Percentiles rank a stretch among this genome's conserved stretches.
phyloP scores from a whole-genome alignment of 768 basidiomycete species.

The Leccinum arenicola region DNA sequence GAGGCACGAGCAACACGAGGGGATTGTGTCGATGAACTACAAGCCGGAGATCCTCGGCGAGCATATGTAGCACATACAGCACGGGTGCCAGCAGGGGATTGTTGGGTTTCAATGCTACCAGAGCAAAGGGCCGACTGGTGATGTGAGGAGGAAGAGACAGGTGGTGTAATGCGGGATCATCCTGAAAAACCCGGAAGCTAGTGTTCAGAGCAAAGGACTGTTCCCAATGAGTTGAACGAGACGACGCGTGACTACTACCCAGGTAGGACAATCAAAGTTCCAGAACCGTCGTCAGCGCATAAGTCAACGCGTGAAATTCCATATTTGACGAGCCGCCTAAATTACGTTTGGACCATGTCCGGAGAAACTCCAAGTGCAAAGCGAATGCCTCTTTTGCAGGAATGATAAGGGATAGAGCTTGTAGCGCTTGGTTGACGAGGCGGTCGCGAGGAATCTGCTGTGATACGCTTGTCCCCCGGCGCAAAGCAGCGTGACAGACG shows the following conservation, averaged over 20 bases:
- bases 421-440: constrained; percentile 58
- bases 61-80: constrained; percentile 73
- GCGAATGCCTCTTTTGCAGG: constrained; percentile 53
- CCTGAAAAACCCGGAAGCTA: constrained; percentile 47
- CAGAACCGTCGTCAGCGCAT: constrained; percentile 50
- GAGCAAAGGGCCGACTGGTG: constrained; percentile 27
- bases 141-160: constrained; percentile 38
- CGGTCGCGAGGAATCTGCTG: constrained; percentile 46
- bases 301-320: constrained; percentile 56
- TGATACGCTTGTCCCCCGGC: constrained; percentile 47
- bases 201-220: constrained; percentile 40
- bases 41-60: constrained; percentile 70
- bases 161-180: constrained; percentile 55
- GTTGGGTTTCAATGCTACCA: constrained; percentile 36
- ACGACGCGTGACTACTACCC: constrained; percentile 10
- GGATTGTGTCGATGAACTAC: constrained; percentile 53
- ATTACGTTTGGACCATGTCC: constrained; percentile 49
- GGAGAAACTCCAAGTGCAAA: constrained; percentile 55
- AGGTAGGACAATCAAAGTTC: constrained; percentile 33
- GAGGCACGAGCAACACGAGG: constrained; percentile 54
- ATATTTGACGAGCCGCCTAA: constrained; percentile 43
- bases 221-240: constrained; percentile 43
- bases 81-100: constrained; percentile 49
- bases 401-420: constrained; percentile 59
- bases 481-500: constrained; percentile 52